These are phyloP conservation scores for Oryza rufipogon DNA, from an alignment of 176 grass and related monocot genomes.

Conservation along the genomic window DNA sequence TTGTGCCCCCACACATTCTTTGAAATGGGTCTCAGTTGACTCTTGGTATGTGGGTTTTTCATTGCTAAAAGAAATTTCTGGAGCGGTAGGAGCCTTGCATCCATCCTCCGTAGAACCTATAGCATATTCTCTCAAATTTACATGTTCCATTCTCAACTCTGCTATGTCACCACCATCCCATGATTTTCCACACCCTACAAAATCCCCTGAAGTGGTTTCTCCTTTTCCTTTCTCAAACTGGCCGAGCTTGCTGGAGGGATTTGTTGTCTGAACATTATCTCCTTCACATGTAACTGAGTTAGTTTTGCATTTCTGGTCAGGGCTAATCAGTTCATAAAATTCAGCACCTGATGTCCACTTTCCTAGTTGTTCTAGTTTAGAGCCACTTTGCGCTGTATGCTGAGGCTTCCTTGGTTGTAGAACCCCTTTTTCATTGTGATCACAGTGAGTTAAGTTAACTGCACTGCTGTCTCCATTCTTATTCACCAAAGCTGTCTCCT, in stretches of 20 bases:
- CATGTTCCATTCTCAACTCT: slow-evolving; percentile 34
- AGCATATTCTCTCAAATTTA: slow-evolving; percentile 40
- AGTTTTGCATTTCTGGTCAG: slow-evolving; percentile 38
- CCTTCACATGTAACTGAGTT: slow-evolving; percentile 29
- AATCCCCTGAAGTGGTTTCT: slow-evolving; percentile 35
- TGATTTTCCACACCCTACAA: slow-evolving; percentile 40
- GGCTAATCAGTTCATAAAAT: slow-evolving; percentile 70
- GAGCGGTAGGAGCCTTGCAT: slow-evolving; percentile 15
- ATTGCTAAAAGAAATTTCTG: slow-evolving; percentile 28
- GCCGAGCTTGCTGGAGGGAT: slow-evolving; percentile 26
- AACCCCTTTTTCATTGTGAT: slow-evolving; percentile 43
- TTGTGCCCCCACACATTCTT: slow-evolving; percentile 22
- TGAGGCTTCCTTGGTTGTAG: slow-evolving; percentile 38
- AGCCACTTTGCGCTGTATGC: slow-evolving; percentile 35
- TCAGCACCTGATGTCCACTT: slow-evolving; percentile 77
- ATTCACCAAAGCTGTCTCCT: slow-evolving; percentile 34
- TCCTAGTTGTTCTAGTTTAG: slow-evolving; percentile 56
- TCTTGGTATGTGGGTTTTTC: slow-evolving; percentile 39
- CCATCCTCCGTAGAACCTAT: slow-evolving; percentile 26
- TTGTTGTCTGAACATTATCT: slow-evolving; percentile 36
- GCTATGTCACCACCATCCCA: slow-evolving; percentile 25
- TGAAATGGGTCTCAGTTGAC: slow-evolving; percentile 13
- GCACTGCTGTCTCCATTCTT: slow-evolving; percentile 17
- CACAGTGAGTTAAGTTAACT: slow-evolving; percentile 29
- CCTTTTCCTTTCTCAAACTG: slow-evolving; percentile 51